Evolutionary conservation across 1,139 yeast genomes (phyloP).

Genomic region (Candida smagusa): DNA sequence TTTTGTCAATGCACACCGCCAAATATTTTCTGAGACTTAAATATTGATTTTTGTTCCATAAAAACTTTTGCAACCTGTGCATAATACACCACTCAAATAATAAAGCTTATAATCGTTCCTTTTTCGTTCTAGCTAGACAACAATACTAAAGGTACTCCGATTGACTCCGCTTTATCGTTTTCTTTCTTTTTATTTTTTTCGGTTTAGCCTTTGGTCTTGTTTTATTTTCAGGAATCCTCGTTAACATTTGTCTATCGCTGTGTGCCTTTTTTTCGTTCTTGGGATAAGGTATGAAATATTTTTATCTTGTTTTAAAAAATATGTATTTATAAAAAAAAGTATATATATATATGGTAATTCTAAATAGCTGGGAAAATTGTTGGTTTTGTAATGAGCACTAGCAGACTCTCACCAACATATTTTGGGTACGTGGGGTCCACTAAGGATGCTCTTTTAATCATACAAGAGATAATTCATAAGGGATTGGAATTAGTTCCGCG

Average conservation of each 20-base stretch:
- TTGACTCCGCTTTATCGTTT: not conserved
- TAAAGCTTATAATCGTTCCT: constrained; percentile 2
- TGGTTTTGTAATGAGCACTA: constrained; percentile 17
- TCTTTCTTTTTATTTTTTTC: not conserved
- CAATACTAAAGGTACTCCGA: not conserved
- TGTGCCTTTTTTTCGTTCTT: constrained; percentile 4
- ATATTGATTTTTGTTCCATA: not conserved
- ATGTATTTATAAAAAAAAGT: not conserved
- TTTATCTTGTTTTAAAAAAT: constrained; percentile 1
- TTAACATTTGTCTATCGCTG: constrained; percentile 2
- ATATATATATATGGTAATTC: not conserved
- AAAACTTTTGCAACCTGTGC: constrained; percentile 1
- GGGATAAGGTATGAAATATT: constrained; percentile 7
- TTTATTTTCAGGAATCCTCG: constrained; percentile 2
- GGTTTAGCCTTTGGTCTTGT: not conserved
- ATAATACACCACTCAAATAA: not conserved
- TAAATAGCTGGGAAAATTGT: not conserved
- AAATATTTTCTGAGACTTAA: not conserved
- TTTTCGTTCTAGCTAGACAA: constrained; percentile 2
- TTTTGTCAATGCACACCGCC: too few species aligned
- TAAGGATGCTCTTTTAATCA: constrained; percentile 76
- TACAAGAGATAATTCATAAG: constrained; percentile 71
- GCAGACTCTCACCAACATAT: constrained; percentile 55
- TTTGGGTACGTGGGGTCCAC: constrained; percentile 79
- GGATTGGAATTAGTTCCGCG: constrained; percentile 64